Evolutionary conservation across 495 filamentous ascomycete genomes (phyloP), one percentile per base, ranked within the genome.

Genomic region (Penicillium roqueforti): DNA sequence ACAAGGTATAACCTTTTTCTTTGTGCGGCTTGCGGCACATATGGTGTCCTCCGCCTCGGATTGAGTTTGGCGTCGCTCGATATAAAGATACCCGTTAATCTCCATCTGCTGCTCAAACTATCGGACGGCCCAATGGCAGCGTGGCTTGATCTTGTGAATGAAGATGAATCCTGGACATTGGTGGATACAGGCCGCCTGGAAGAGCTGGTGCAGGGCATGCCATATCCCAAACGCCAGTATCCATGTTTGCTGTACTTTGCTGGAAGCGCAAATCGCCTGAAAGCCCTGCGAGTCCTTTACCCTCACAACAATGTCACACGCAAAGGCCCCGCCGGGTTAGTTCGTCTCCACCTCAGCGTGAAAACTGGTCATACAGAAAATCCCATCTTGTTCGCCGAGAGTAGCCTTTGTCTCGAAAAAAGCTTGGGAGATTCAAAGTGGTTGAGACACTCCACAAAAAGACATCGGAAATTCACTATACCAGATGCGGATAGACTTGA

Each of bases 311-410:
- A 52, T 11, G 7, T 52, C 28, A 52, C 16, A 10, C 37, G 48
- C 10, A 51, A 42, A 32, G 37, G 48, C 13, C 39, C 48, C 4
- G 19, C 23, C 5, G 49, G 53, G 0, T 29, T 58, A 4, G 18
- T 44, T 0, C 45, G 53, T 1, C 34, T 59, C 4, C 50, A 62
- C 25, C n/a, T 62, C 6, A 54, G 51, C 31, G 51, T 34, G 6
- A 23, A 32, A 6, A 56, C 56, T 16, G 43, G 37, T 1, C 18
- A 45, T 25, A 53, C 28, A 8, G 11, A 51, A 10, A n/a, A 50
- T 11, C 55, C 55, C 6, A 10, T 62, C 13, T 14, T 62, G 3
- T 53, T 62, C 44, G 46, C 56, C 4, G 53, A 62, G 37, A 51
- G 49, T 22, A 39, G 32, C n/a, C 26, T 55, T 5, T 31, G n/a